phyloP scores from a whole-genome alignment of 345 rosid genomes.

The Populus davidiana region DNA sequence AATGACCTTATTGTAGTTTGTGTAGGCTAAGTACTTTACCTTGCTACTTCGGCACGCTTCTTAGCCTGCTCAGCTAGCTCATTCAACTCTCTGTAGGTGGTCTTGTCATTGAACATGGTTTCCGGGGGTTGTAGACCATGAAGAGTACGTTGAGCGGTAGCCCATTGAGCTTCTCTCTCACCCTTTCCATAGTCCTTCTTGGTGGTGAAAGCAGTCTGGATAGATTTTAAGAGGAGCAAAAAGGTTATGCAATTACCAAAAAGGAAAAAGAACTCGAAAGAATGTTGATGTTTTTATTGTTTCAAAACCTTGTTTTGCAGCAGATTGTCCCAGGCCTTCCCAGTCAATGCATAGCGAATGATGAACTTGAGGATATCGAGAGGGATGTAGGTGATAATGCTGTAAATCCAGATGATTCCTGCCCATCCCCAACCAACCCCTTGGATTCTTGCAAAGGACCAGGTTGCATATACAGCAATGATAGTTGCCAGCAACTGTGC shows the following conservation, averaged over 20 bases:
- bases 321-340: conserved; percentile 75
- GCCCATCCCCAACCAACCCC: conserved; percentile 99
- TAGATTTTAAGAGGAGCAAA: neutral
- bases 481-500: conserved; percentile 82
- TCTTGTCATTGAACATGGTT: conserved; percentile 35
- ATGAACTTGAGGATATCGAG: conserved; percentile 72
- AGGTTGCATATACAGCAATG: conserved; percentile 64
- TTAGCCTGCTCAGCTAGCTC: conserved; percentile 78
- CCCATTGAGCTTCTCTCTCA: conserved; percentile 81
- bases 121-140: conserved; percentile 49
- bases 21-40: conserved; percentile 27
- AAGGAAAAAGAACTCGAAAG: too few relatives aligned
- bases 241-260: neutral
- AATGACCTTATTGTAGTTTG: neutral
- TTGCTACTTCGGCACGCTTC: conserved; percentile 73
- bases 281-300: neutral
- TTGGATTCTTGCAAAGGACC: conserved; percentile 73
- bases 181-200: conserved; percentile 76
- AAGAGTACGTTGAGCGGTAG: conserved; percentile 61
- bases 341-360: conserved; percentile 72
- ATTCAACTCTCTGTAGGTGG: conserved; percentile 33
- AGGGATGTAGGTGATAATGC: conserved; percentile 67
- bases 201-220: conserved; percentile 66
- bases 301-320: conserved; percentile 64
- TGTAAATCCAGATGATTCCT: conserved; percentile 77